Base-by-base conservation (phyloP, 1,139 yeast genomes). In the Meyerozyma sp. region DNA sequence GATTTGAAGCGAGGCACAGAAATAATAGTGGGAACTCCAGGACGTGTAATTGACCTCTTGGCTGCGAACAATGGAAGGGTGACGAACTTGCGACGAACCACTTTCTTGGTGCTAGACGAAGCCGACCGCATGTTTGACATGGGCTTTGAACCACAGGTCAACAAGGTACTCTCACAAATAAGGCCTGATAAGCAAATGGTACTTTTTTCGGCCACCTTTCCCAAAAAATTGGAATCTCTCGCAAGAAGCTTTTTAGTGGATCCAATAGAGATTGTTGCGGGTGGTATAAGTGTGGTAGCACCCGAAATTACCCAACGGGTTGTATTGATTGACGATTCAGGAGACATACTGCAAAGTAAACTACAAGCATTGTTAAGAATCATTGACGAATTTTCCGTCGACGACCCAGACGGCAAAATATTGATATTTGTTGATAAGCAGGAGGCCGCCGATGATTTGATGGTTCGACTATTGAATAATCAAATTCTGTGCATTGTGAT, bases 91-190 rank as follows among this genome's bases (percentile, higher is more conserved):
- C 68, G 69, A 38, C 67, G 94, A 37, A 81, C 87, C 3, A 84
- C 96, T 0, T 90, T 84, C 60, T 74, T 89, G 16, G 96, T 91
- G 0, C 68, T 94, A 46, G 99, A 94, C 61, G 99, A 94, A 60
- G 98, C 98, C 1, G 99, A 94, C 63, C 69, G 99, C 53, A 83
- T 93, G 87, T 91, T 91, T 66, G 99, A 93, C 63, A 73, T 93
- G 79, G 99, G 99, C 1, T 94, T 94, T 65, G 98, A 90, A 57
- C 98, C 98, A 0, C 99, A 94, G 59, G 91, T 94, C 3, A 82
- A 79, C 55, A 88, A 89, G 56, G 84, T 94, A 26, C 73, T 90
- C 56, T 73, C 79, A 27, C 86, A 86, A 39, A 76, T 89, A 2
- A 73, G 98, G 42, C 95, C 95, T 0, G 96, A 91, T 57, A 71